These are phyloP conservation scores for Withania somnifera DNA, from an alignment of 305 asterid species.

Conservation along the genomic window DNA sequence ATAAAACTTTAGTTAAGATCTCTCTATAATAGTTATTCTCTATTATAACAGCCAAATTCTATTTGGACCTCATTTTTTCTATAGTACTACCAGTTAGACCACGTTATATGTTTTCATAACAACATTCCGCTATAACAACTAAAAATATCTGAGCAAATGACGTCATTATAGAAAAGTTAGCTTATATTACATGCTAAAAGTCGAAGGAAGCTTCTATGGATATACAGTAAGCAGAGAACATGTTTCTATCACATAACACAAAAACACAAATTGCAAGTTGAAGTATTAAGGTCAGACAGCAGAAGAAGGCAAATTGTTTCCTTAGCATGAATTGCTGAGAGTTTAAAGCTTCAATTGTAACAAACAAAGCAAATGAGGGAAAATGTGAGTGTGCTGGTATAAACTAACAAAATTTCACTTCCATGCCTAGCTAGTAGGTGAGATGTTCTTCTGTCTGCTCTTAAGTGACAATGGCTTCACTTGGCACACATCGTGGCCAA, in stretches of 20 bases:
- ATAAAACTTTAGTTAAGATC: neutral
- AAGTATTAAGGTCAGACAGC: neutral
- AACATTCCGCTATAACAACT: neutral
- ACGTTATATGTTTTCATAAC: neutral
- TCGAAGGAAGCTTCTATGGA: neutral
- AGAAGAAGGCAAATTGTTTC: neutral
- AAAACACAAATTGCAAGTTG: neutral
- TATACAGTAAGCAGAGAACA: neutral
- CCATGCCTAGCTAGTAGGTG: neutral
- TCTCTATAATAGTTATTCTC: neutral
- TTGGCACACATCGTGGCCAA: neutral
- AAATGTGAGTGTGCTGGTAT: conserved; percentile 3
- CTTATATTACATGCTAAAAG: neutral
- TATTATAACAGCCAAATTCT: neutral
- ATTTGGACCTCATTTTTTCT: neutral
- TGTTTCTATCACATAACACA: neutral
- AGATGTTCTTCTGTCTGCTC: neutral
- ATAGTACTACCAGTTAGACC: neutral
- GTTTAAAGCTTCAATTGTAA: neutral
- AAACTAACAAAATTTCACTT: neutral
- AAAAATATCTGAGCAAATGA: neutral
- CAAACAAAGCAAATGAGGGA: neutral
- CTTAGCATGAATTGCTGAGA: neutral
- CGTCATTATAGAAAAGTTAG: neutral
- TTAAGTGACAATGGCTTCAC: neutral